These are phyloP conservation scores for Cocos nucifera DNA, from an alignment of 176 grass and related monocot genomes.

Conservation along the genomic window DNA sequence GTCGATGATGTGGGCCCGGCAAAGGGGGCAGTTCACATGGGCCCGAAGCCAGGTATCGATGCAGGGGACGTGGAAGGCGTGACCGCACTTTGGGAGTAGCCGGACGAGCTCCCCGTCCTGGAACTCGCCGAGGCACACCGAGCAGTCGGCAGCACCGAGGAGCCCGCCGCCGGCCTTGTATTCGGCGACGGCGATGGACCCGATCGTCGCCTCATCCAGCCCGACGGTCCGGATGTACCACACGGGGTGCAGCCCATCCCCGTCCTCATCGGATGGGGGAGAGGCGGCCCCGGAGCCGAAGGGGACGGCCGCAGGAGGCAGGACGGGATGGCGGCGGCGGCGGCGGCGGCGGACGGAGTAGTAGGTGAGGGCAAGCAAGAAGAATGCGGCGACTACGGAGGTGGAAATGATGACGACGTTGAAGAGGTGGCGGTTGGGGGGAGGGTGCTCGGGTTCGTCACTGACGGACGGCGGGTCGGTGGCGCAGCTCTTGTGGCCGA, in stretches of 20 bases:
- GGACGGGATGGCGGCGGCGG: too few relatives aligned
- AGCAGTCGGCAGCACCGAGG: conserved; percentile 38
- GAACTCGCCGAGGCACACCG: conserved; percentile 80
- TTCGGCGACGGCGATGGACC: conserved; percentile 52
- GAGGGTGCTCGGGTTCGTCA: too few relatives aligned
- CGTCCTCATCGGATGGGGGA: not conserved
- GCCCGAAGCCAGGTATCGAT: conserved; percentile 82
- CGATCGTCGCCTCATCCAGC: conserved; percentile 68
- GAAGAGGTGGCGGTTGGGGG: too few relatives aligned
- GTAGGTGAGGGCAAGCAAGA: too few relatives aligned
- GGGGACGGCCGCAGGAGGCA: too few relatives aligned
- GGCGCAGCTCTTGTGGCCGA: too few relatives aligned
- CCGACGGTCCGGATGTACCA: conserved; percentile 88
- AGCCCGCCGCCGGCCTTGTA: conserved; percentile 21
- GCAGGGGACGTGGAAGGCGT: conserved; percentile 76
- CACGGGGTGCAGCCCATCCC: conserved; percentile 40
- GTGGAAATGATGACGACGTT: too few relatives aligned
- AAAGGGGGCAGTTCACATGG: conserved; percentile 81
- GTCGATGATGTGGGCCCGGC: conserved; percentile 50
- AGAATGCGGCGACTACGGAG: too few relatives aligned
- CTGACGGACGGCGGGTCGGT: too few relatives aligned
- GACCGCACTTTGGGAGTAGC: conserved; percentile 72
- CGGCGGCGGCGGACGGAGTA: too few relatives aligned
- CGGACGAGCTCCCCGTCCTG: conserved; percentile 72
- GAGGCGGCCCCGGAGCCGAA: too few relatives aligned